phyloP scores from a whole-genome alignment of 139 green algal species.

The Closterium sp. region DNA sequence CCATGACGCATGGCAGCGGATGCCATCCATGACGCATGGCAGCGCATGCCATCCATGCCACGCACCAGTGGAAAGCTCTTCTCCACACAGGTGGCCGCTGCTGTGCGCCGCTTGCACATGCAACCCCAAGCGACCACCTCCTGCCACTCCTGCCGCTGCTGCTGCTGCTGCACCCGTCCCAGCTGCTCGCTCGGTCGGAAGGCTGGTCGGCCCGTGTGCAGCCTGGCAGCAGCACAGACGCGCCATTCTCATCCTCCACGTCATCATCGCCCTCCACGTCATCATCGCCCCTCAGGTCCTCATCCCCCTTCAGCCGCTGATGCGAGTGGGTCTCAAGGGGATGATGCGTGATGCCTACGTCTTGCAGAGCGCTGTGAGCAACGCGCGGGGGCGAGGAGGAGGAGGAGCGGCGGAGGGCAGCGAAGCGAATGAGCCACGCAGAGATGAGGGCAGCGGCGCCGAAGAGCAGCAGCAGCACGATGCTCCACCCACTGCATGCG shows the following conservation, averaged over 20 bases:
- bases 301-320: too few species aligned
- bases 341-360: neutral
- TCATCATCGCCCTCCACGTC: neutral
- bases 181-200: neutral
- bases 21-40: neutral
- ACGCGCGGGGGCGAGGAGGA: neutral
- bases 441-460: conserved; percentile 7
- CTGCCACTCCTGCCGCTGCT: neutral
- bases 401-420: neutral
- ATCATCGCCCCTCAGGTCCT: too few species aligned
- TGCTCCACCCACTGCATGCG: conserved; percentile 26
- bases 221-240: neutral
- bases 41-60: neutral
- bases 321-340: too few species aligned
- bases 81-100: neutral
- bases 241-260: neutral
- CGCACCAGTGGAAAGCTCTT: neutral
- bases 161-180: neutral
- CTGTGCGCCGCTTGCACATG: neutral
- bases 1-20: neutral
- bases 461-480: conserved; percentile 6
- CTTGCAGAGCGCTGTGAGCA: neutral
- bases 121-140: neutral
- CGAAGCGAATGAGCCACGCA: conserved; percentile 9
- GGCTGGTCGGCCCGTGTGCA: neutral